These are phyloP conservation scores for Porogramme epimiltina DNA, from an alignment of 1,284 basidiomycete genomes.

Conservation along the genomic window DNA sequence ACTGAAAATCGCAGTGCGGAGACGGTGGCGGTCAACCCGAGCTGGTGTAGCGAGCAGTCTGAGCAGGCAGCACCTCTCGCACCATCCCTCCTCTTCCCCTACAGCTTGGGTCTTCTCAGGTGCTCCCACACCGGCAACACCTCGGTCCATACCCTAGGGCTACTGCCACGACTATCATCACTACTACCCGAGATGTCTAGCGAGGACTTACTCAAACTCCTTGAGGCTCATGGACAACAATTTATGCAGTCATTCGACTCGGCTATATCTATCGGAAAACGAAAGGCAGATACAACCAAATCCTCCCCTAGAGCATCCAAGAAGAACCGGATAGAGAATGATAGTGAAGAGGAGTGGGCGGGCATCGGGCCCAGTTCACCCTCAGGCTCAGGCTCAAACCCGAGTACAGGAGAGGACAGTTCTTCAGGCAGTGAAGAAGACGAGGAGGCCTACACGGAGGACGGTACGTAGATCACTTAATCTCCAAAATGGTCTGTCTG, in stretches of 20 bases:
- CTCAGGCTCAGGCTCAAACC: constrained; percentile 11
- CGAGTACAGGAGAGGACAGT: constrained; percentile 19
- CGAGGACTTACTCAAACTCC: constrained; percentile 47
- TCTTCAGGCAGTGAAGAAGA: constrained; percentile 12
- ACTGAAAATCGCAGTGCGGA: too few relatives aligned
- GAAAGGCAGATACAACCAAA: constrained; percentile 29
- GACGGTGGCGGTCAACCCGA: too few relatives aligned
- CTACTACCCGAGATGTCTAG: constrained; percentile 29
- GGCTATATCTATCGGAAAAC: constrained; percentile 24
- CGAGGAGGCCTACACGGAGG: constrained; percentile 25
- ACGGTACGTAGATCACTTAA: constrained; percentile 1
- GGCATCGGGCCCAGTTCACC: constrained; percentile 25
- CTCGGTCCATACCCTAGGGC: too few relatives aligned
- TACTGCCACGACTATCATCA: too few relatives aligned
- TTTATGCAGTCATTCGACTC: constrained; percentile 60
- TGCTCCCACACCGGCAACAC: too few relatives aligned
- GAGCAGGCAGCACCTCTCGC: too few relatives aligned
- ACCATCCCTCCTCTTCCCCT: too few relatives aligned
- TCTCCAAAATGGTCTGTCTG: too few relatives aligned
- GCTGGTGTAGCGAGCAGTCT: too few relatives aligned
- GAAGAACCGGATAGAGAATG: constrained; percentile 15
- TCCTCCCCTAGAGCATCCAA: constrained; percentile 29
- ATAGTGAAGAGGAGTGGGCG: constrained; percentile 37
- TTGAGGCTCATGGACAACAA: constrained; percentile 66
- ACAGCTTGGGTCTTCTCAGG: too few relatives aligned